phyloP scores from a whole-genome alignment of 2,329 filamentous ascomycete genomes.

The Davidsoniella australis region DNA sequence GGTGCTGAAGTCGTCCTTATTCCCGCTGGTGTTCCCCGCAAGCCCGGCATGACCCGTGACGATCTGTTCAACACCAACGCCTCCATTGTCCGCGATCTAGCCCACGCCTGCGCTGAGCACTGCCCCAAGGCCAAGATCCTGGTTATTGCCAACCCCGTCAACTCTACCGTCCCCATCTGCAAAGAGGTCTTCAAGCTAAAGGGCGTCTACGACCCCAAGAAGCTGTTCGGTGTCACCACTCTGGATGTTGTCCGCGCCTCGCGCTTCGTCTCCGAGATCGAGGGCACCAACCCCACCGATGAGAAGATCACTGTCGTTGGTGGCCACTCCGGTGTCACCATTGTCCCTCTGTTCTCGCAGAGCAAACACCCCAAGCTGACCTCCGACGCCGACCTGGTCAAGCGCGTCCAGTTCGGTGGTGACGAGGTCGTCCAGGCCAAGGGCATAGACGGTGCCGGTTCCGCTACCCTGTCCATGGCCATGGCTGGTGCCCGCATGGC shows the following conservation, averaged over 20 bases:
- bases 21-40: conserved; percentile 94
- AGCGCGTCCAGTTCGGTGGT: conserved; percentile 96
- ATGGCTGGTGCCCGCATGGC: conserved; percentile 77
- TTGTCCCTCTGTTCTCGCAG: conserved; percentile 94
- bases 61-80: conserved; percentile 99
- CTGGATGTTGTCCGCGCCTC: conserved; percentile 95
- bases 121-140: conserved; percentile 87
- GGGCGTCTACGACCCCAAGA: conserved; percentile 98
- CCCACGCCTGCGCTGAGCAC: conserved; percentile 80
- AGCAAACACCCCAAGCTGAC: conserved; percentile 70
- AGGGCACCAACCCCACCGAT: conserved; percentile 73
- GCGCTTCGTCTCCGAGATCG: conserved; percentile 92
- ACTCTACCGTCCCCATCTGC: conserved; percentile 97
- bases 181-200: conserved; percentile 90
- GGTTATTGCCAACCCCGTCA: conserved; percentile 98
- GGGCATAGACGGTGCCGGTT: conserved; percentile 92
- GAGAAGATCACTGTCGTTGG: conserved; percentile 94
- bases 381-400: conserved; percentile 63
- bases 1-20: conserved; percentile 90
- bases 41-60: conserved; percentile 99
- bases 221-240: conserved; percentile 97
- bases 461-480: conserved; percentile 96
- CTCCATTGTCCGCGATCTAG: conserved; percentile 95
- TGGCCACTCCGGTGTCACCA: conserved; percentile 95
- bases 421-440: conserved; percentile 99